These are phyloP conservation scores for Raffaelea deltoideospora DNA, from an alignment of 2,329 filamentous ascomycete species.

Conservation along the genomic window DNA sequence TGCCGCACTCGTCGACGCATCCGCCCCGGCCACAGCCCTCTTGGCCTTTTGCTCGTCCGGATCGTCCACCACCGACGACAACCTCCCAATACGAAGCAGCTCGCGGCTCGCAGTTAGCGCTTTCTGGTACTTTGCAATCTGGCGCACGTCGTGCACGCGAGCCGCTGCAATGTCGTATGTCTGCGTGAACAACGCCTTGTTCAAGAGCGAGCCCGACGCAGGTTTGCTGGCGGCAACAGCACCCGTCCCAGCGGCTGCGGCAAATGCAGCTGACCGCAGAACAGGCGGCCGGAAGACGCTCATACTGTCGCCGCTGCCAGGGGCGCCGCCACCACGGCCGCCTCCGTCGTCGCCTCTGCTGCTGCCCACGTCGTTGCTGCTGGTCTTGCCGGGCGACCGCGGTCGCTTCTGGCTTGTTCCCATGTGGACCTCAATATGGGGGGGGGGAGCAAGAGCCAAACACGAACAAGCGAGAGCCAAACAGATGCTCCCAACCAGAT, in stretches of 20 bases:
- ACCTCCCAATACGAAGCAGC: conserved; percentile 45
- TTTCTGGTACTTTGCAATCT: conserved; percentile 58
- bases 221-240: too few relatives aligned
- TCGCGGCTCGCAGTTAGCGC: conserved; percentile 51
- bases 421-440: too few relatives aligned
- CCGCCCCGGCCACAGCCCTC: too few relatives aligned
- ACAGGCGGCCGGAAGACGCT: conserved; percentile 61
- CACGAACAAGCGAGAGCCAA: too few relatives aligned
- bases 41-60: too few relatives aligned
- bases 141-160: conserved; percentile 56
- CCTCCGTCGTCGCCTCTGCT: neutral
- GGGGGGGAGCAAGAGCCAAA: too few relatives aligned
- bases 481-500: too few relatives aligned
- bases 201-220: too few relatives aligned
- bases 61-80: conserved; percentile 48
- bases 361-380: conserved; percentile 2
- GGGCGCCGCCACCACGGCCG: neutral
- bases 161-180: conserved; percentile 65
- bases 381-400: conserved; percentile 6
- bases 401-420: conserved; percentile 7
- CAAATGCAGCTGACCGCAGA: conserved; percentile 54
- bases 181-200: conserved; percentile 70
- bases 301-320: conserved; percentile 21
- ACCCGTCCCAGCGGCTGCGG: conserved; percentile 19
- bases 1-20: too few relatives aligned